Conservation (phyloP, 2,329 filamentous ascomycete genomes). For the Escovopsis sp. region DNA sequence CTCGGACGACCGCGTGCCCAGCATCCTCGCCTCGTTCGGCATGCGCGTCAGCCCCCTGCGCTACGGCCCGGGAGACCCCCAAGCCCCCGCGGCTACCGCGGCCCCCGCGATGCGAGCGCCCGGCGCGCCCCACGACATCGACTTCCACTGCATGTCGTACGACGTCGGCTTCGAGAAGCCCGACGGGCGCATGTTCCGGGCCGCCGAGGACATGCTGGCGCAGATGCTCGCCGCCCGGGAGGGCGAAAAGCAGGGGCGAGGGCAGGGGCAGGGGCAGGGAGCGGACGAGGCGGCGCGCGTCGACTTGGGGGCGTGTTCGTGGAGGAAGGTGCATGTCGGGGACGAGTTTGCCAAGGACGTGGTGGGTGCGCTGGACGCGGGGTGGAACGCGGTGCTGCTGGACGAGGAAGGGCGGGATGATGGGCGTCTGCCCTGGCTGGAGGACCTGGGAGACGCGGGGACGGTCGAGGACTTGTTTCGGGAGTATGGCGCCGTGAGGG, state of each 20-base stretch:
- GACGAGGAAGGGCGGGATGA: background rate
- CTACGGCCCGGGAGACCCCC: constrained; percentile 3
- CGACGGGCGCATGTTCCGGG: constrained; percentile 36
- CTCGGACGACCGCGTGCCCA: constrained; percentile 44
- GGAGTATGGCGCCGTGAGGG: constrained; percentile 5
- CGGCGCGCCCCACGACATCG: constrained; percentile 21
- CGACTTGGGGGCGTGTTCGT: constrained; percentile 8
- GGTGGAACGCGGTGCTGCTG: constrained; percentile 12
- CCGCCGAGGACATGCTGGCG: constrained; percentile 31
- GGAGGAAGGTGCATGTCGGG: constrained; percentile 37
- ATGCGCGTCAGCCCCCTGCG: constrained; percentile 28
- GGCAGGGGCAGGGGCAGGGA: too few species aligned
- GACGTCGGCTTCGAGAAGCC: constrained; percentile 49
- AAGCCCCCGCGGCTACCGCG: background rate
- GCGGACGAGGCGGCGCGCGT: constrained; percentile 3
- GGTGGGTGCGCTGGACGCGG: constrained; percentile 23
- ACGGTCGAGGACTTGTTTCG: constrained; percentile 6
- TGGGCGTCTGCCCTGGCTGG: too few species aligned
- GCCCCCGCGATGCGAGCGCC: background rate
- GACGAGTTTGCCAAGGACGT: constrained; percentile 38
- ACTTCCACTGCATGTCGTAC: constrained; percentile 48
- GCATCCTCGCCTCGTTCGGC: constrained; percentile 37
- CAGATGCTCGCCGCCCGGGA: constrained; percentile 13
- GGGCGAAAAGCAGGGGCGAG: background rate
- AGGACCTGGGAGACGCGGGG: background rate